A percentile compares a stretch with the other conserved stretches of the same genome.
Evolutionary conservation across 192 early-diverging fungal species (phyloP).

Genomic region (Coemansia biformis): DNA sequence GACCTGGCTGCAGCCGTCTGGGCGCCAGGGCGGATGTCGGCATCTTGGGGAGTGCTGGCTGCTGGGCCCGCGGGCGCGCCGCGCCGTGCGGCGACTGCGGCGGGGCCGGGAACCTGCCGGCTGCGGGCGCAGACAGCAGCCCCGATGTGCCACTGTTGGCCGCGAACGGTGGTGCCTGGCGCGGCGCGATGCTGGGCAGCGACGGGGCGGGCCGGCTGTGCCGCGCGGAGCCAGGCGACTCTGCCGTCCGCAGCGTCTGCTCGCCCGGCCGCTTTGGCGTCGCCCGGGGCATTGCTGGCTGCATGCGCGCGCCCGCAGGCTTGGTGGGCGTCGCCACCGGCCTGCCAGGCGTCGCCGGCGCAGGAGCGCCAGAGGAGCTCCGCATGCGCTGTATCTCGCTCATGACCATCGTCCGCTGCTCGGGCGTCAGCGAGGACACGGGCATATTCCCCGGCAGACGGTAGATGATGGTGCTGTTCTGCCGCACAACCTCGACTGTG

Average conservation of each 20-base stretch:
- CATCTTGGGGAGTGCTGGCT: neutral
- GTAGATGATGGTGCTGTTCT: conserved; percentile 43
- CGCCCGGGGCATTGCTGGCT: neutral
- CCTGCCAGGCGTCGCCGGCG: neutral
- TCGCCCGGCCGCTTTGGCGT: neutral
- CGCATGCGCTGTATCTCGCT: conserved; percentile 42
- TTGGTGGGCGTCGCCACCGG: no score
- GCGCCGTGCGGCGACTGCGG: no score
- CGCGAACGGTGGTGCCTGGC: neutral
- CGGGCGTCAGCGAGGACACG: conserved; percentile 41
- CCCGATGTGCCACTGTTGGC: neutral
- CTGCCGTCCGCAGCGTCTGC: neutral
- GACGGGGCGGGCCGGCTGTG: conserved; percentile 16
- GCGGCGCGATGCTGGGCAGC: conserved; percentile 24
- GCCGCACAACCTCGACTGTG: conserved; percentile 44
- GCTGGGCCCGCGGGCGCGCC: neutral
- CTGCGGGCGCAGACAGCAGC: conserved; percentile 10
- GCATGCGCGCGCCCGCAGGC: no score
- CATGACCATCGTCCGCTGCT: conserved; percentile 46
- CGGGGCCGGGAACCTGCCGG: conserved; percentile 1
- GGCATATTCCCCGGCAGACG: conserved; percentile 47
- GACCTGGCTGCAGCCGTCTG: neutral
- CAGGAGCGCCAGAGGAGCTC: conserved; percentile 1
- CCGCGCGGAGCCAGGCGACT: neutral
- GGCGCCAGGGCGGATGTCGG: neutral